Conservation (phyloP, 192 early-diverging fungal genomes). For the Backusella tarrabulga region DNA sequence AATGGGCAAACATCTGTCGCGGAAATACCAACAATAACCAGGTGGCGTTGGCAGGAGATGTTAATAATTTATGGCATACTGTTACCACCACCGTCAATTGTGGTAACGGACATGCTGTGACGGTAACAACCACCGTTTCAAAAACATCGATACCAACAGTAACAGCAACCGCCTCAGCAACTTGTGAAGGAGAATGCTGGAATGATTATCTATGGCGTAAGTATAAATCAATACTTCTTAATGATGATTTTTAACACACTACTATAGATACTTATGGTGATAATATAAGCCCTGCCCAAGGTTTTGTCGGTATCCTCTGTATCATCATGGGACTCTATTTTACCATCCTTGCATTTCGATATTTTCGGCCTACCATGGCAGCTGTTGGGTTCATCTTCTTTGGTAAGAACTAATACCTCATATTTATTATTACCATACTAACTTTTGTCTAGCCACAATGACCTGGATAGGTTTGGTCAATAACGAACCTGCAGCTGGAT, state of each 20-base stretch:
- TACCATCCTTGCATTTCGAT: constrained; percentile 48
- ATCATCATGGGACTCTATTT: constrained; percentile 46
- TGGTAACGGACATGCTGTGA: constrained; percentile 27
- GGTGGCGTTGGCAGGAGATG: neutral
- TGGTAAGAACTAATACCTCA: constrained; percentile 21
- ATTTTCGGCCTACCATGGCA: constrained; percentile 48
- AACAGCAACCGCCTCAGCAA: constrained; percentile 7
- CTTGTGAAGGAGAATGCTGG: constrained; percentile 27
- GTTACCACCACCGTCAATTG: constrained; percentile 21
- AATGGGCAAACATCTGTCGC: constrained; percentile 18
- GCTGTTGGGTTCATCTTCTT: constrained; percentile 49
- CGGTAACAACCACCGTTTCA: constrained; percentile 25
- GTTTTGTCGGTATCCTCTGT: constrained; percentile 40
- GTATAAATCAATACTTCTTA: neutral
- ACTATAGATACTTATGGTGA: constrained; percentile 35
- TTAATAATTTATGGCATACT: constrained; percentile 17
- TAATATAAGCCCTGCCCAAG: constrained; percentile 35
- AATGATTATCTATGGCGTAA: constrained; percentile 33
- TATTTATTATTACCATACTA: too few relatives aligned
- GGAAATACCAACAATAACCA: neutral
- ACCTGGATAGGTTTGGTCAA: constrained; percentile 38
- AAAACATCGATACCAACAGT: neutral
- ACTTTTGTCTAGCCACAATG: constrained; percentile 19
- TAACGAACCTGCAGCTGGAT: constrained; percentile 35
- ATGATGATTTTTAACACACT: too few relatives aligned